Base-by-base conservation (phyloP, 805 yeast species). In the Wickerhamomyces silvicola region DNA sequence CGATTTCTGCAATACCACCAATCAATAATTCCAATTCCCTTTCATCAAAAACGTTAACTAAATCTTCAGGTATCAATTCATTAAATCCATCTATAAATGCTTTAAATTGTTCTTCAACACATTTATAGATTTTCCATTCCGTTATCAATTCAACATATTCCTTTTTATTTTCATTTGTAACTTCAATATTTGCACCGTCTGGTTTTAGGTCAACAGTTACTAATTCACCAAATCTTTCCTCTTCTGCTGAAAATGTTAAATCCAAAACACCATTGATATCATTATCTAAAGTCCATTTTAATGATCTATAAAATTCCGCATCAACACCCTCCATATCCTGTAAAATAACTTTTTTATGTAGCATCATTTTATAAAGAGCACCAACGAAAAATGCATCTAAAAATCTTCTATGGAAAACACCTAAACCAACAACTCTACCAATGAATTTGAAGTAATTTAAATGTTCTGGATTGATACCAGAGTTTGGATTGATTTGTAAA, bases 241-340 rank as follows among this genome's bases (percentile, higher is more conserved):
- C 97, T 54, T 78, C 85, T 1, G 79, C 81, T 49, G 87, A 75
- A 64, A 92, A 92, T 0, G 97, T 85, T 54, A 86, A 71, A 47
- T 85, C 96, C 41, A 92, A 68, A 21, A 90, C 67, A 39, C 78
- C 90, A 20, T 92, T 82, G 51, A 92, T 90, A 57, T 87, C 95
- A 56, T 92, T 90, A 51, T 92, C 97, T 41, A 87, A 66, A 59
- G 87, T 85, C 98, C 98, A 92, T 52, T 85, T 84, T 60, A 92
- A 68, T 16, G 95, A 90, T 54, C 92, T 78, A 65, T 86, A 86
- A 64, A 90, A 87, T 55, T 92, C 97, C 16, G 95, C 90, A 61
- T 92, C 99, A 39, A 94, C 97, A 61, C 97, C 95, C 61, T 92
- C 98, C 94, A 92, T 82, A 62, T 92, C 99, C 59, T 85, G 95